phyloP scores from a whole-genome alignment of 2,329 filamentous ascomycete species.

The Venturia carpophila region DNA sequence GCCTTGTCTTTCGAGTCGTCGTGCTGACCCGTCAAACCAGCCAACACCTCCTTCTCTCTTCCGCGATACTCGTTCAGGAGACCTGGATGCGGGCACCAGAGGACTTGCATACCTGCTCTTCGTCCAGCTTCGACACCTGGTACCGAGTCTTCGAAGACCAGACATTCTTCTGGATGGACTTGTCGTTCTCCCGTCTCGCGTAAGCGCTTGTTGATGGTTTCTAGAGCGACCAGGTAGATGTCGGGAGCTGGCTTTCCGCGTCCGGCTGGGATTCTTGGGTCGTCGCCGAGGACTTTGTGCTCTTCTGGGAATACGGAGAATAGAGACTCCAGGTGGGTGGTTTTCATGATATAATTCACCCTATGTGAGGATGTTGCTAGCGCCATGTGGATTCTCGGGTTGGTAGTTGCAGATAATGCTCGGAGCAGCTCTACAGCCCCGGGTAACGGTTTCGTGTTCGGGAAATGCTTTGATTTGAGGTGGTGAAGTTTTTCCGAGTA shows the following conservation, averaged over 20 bases:
- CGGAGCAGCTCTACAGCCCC: constrained; percentile 64
- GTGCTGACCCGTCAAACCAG: constrained; percentile 68
- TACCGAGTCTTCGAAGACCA: constrained; percentile 94
- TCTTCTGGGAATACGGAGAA: constrained; percentile 55
- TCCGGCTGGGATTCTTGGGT: constrained; percentile 65
- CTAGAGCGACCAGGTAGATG: constrained; percentile 81
- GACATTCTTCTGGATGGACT: constrained; percentile 75
- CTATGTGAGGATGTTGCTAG: constrained; percentile 73
- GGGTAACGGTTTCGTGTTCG: constrained; percentile 64
- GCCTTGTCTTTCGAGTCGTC: constrained; percentile 43
- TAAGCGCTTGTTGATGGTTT: constrained; percentile 72
- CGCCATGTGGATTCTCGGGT: constrained; percentile 60
- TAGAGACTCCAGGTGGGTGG: constrained; percentile 44
- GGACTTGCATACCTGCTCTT: constrained; percentile 85
- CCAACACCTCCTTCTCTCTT: constrained; percentile 72
- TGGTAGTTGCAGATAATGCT: constrained; percentile 45
- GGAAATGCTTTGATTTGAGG: constrained; percentile 67
- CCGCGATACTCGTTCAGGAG: constrained; percentile 69
- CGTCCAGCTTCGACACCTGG: constrained; percentile 86
- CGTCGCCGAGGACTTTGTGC: constrained; percentile 79
- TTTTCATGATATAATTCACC: constrained; percentile 71
- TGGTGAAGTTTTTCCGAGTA: constrained; percentile 53
- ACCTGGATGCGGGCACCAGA: constrained; percentile 83
- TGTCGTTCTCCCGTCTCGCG: constrained; percentile 47
- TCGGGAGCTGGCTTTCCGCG: constrained; percentile 92